These are phyloP conservation scores for Liriodendron chinense DNA, from an alignment of 164 flowering plant genomes.

Conservation along the genomic window DNA sequence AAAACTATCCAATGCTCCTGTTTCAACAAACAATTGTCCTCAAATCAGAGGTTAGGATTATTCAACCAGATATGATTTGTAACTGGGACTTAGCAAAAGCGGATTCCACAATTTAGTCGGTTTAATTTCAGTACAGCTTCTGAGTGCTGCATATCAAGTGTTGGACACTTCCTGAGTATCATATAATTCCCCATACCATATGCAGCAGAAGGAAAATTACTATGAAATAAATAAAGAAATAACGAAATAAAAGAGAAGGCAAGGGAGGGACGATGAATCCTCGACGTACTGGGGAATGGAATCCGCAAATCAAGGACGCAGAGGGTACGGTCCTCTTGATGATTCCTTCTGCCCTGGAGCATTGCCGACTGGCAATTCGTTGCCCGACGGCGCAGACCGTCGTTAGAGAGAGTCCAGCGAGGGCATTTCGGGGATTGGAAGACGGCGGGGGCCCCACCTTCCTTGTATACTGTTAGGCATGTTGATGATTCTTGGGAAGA, in stretches of 20 bases:
- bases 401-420: slow-evolving; percentile 66
- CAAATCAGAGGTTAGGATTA: too few relatives aligned
- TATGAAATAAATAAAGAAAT: too few relatives aligned
- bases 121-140: too few relatives aligned
- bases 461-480: slow-evolving; percentile 77
- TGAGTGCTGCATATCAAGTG: too few relatives aligned
- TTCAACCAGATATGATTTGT: too few relatives aligned
- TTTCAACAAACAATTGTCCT: too few relatives aligned
- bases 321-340: slow-evolving; percentile 54
- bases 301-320: slow-evolving; percentile 74
- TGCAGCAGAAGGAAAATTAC: neutral
- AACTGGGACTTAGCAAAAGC: too few relatives aligned
- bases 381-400: slow-evolving; percentile 29
- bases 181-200: too few relatives aligned
- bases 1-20: too few relatives aligned
- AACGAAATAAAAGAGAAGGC: neutral
- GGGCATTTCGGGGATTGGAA: slow-evolving; percentile 92
- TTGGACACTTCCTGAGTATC: too few relatives aligned
- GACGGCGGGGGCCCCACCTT: slow-evolving; percentile 97
- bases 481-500: slow-evolving; percentile 61
- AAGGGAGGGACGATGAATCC: neutral
- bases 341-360: slow-evolving; percentile 66
- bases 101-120: too few relatives aligned
- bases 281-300: slow-evolving; percentile 73
- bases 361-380: slow-evolving; percentile 55